These are phyloP conservation scores for Yarrowia keelungensis DNA, from an alignment of 805 yeast species.

Conservation along the genomic window DNA sequence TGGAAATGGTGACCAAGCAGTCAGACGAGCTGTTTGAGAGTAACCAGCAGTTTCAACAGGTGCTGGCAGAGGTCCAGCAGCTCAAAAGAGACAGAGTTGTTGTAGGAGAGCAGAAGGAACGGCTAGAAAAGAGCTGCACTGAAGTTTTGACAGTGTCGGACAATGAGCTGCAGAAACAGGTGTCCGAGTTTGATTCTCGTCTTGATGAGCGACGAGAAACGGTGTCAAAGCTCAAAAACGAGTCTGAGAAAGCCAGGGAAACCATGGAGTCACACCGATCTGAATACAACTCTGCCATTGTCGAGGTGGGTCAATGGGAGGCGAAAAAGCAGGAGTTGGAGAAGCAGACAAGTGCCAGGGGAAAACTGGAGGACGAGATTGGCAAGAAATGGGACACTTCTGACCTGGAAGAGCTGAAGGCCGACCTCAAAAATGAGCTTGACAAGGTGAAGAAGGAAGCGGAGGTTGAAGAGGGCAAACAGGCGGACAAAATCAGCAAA, in stretches of 20 bases:
- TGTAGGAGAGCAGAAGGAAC: conserved; percentile 58
- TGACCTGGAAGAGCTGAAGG: neutral
- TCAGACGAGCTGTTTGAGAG: conserved; percentile 71
- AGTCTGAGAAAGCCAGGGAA: conserved; percentile 45
- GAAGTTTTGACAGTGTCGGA: conserved; percentile 56
- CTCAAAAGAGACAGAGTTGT: conserved; percentile 58
- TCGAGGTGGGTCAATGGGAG: conserved; percentile 63
- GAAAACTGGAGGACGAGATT: neutral
- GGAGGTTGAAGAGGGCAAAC: conserved; percentile 39
- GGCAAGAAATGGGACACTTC: neutral
- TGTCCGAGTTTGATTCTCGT: conserved; percentile 27
- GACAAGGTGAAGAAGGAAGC: conserved; percentile 39
- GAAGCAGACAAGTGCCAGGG: neutral
- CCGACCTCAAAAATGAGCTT: conserved; percentile 1
- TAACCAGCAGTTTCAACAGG: conserved; percentile 81
- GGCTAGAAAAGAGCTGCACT: conserved; percentile 57
- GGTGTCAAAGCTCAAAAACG: conserved; percentile 45
- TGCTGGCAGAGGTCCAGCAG: conserved; percentile 67
- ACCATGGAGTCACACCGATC: conserved; percentile 48
- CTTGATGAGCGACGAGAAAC: conserved; percentile 39
- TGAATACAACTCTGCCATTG: conserved; percentile 52
- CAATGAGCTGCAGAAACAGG: conserved; percentile 51
- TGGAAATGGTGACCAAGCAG: conserved; percentile 62
- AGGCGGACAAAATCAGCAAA: neutral
- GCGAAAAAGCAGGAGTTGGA: conserved; percentile 48